Evolutionary conservation across 768 basidiomycete genomes (phyloP).

Genomic region (Mrakia blollopis): DNA sequence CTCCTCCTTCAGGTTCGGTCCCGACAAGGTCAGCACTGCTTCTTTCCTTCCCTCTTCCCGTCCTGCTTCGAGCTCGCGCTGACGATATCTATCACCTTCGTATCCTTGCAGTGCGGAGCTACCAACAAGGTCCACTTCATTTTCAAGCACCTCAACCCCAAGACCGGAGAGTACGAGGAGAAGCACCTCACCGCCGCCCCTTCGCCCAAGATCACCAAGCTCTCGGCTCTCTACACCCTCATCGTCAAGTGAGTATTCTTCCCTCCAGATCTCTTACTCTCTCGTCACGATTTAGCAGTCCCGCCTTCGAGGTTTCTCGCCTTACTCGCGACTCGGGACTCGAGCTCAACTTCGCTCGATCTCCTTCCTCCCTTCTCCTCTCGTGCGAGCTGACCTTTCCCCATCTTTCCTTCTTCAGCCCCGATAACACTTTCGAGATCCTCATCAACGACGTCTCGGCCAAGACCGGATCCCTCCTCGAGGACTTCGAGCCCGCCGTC

Average conservation of each 20-base stretch:
- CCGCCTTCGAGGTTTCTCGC: too few species aligned
- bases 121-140: constrained; percentile 87
- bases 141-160: constrained; percentile 94
- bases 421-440: constrained; percentile 91
- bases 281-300: too few species aligned
- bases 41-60: neutral
- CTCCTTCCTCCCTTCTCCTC: too few species aligned
- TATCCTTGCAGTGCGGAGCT: constrained; percentile 44
- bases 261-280: too few species aligned
- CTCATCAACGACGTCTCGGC: constrained; percentile 79
- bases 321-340: too few species aligned
- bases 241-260: constrained; percentile 66
- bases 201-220: constrained; percentile 78
- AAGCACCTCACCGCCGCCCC: constrained; percentile 85
- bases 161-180: constrained; percentile 89
- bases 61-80: neutral
- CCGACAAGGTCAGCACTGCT: neutral
- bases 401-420: constrained; percentile 49
- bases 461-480: constrained; percentile 75
- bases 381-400: neutral
- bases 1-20: neutral
- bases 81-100: constrained; percentile 13
- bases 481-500: constrained; percentile 87
- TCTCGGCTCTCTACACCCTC: constrained; percentile 90
- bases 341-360: too few species aligned